Evolutionary conservation across 208 protist genomes (phyloP).

Genomic region (Trypanosomatidae sp.): DNA sequence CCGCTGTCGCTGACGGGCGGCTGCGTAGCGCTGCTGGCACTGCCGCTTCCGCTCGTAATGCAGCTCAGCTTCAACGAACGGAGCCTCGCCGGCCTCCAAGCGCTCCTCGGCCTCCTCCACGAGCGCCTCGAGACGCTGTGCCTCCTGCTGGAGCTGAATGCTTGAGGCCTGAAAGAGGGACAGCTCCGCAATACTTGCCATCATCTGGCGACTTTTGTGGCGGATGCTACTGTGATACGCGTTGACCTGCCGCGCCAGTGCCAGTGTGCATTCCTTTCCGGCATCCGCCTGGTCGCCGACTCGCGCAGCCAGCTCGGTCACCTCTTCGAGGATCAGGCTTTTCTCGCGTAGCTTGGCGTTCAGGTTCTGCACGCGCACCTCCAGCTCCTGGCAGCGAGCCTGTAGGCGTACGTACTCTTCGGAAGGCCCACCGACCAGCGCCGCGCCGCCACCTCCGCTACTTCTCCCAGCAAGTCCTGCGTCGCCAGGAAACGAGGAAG

Average conservation of each 20-base stretch:
- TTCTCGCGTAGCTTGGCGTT: constrained; percentile 96
- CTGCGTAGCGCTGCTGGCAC: constrained; percentile 56
- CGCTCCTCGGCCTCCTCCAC: constrained; percentile 82
- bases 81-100: constrained; percentile 75
- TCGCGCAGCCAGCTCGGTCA: constrained; percentile 89
- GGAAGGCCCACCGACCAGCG: constrained; percentile 43
- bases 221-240: constrained; percentile 90
- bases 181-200: constrained; percentile 96
- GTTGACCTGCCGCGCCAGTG: constrained; percentile 93
- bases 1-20: constrained; percentile 49
- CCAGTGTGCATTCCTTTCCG: constrained; percentile 90
- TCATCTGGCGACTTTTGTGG: constrained; percentile 92
- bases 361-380: constrained; percentile 88
- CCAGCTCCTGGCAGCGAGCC: constrained; percentile 88
- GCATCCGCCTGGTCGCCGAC: constrained; percentile 84
- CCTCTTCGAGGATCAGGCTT: constrained; percentile 95
- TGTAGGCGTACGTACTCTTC: constrained; percentile 86
- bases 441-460: not conserved
- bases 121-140: constrained; percentile 71
- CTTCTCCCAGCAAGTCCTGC: constrained; percentile 3
- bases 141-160: constrained; percentile 91
- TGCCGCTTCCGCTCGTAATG: constrained; percentile 73
- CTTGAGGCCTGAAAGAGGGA: constrained; percentile 93
- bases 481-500: not conserved
- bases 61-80: constrained; percentile 77